These are phyloP conservation scores for Ambrosiella beaveri DNA, from an alignment of 2,329 filamentous ascomycete genomes.

Conservation along the genomic window DNA sequence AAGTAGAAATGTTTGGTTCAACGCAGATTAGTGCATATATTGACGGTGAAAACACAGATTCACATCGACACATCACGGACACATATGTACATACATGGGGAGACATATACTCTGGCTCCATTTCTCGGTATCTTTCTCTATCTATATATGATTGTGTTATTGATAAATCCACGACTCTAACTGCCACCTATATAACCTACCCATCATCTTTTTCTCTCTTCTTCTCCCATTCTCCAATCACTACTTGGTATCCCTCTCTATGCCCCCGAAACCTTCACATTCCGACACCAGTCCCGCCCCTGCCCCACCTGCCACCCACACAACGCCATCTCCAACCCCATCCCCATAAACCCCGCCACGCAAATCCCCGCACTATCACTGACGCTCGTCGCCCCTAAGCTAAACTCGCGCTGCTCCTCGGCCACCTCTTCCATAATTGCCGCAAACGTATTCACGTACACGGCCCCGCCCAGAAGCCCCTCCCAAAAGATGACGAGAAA, in stretches of 20 bases:
- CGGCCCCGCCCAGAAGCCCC: conserved; percentile 71
- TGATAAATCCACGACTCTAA: too few species aligned
- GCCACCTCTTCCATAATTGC: conserved; percentile 77
- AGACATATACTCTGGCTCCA: too few species aligned
- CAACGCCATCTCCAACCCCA: conserved; percentile 63
- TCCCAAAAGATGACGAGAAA: conserved; percentile 87
- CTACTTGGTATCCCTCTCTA: background rate
- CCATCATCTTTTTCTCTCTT: too few species aligned
- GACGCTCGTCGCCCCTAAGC: conserved; percentile 73
- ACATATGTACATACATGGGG: too few species aligned
- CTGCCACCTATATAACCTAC: too few species aligned
- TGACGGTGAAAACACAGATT: too few species aligned
- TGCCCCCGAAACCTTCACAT: conserved; percentile 25
- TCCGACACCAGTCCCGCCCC: conserved; percentile 57
- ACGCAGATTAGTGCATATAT: too few species aligned
- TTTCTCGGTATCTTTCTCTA: too few species aligned
- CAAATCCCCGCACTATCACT: conserved; percentile 87
- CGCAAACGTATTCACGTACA: conserved; percentile 93
- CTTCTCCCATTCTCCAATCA: too few species aligned
- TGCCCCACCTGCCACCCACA: conserved; percentile 73
- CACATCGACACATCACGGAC: too few species aligned
- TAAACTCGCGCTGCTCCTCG: conserved; percentile 71
- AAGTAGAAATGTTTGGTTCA: too few species aligned
- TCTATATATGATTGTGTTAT: too few species aligned
- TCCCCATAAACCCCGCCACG: conserved; percentile 67